Evolutionary conservation across 192 early-diverging fungal species (phyloP), one percentile per base, ranked within the genome.

Genomic region (Gamsiella multidivaricata): DNA sequence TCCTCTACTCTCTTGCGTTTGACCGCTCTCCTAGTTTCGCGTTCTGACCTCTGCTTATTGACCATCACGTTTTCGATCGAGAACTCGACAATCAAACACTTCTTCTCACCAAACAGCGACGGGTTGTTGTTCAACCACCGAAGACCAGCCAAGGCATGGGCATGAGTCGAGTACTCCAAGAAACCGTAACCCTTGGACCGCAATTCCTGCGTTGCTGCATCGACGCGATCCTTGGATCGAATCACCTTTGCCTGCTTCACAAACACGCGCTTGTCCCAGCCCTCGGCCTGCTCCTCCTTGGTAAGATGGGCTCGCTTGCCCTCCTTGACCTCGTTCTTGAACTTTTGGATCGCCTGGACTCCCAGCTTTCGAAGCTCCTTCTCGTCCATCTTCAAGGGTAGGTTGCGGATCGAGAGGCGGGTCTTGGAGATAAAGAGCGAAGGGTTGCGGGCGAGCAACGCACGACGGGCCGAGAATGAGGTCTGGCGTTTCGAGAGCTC

Each of bases 161-260:
- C 86, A 70, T 98, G 95, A 10, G 84, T 83, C 26, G 65, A 84
- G 68, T 93, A 97, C 82, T 98, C 97, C 75, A 98, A 82, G 85
- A 98, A 98, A 33, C 93, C 96, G 63, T 92, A 97, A 45, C 97
- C 95, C 79, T 94, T 93, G 61, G 89, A 91, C 31, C 90, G 87
- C 17, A 82, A 68, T 66, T 89, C 81, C 37, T 92, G 87, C 1
- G 93, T 91, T 10, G 61, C 78, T 3, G 84, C 75, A 75, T 98
- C 97, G 22, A 95, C 83, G 42, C 93, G 87, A 64, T 94, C 93
- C 54, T 87, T 89, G 39, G 88, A 89, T 22, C 89, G 86, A 43
- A 97, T 83, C 54, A 96, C 85, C 83, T 97, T 97, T 50, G 91
- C 91, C 82, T 96, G 91, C 66, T 81, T 84, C 8, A 94, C 68